A percentile compares a stretch with the other conserved stretches of the same genome.
phyloP scores from a whole-genome alignment of 768 basidiomycete genomes.

The Trametes coccinea region DNA sequence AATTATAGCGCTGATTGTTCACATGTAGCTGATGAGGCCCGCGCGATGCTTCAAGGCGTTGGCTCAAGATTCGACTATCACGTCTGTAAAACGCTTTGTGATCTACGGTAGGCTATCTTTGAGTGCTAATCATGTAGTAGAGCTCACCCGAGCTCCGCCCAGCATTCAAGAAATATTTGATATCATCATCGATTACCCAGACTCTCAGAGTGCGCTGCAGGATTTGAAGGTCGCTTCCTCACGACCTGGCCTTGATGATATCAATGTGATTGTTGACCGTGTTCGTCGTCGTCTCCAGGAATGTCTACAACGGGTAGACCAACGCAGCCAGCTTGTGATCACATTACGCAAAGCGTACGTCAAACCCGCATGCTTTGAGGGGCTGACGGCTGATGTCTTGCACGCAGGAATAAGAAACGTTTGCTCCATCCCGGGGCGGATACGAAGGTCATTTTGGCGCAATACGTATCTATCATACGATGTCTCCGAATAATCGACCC shows the following conservation, averaged over 20 bases:
- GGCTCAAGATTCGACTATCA: constrained; percentile 89
- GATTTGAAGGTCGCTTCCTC: constrained; percentile 68
- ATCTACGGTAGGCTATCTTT: constrained; percentile 62
- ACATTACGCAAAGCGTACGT: constrained; percentile 78
- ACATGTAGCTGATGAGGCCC: constrained; percentile 64
- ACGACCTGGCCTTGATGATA: constrained; percentile 3
- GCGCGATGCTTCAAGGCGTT: constrained; percentile 71
- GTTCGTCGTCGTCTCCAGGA: constrained; percentile 45
- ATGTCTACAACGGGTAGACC: constrained; percentile 78
- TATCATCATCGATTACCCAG: constrained; percentile 93
- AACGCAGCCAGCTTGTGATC: constrained; percentile 73
- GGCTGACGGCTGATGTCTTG: neutral
- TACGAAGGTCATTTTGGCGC: constrained; percentile 83
- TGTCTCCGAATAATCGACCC: constrained; percentile 91
- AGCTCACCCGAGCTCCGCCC: neutral
- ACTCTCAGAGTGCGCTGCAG: constrained; percentile 79
- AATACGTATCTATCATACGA: constrained; percentile 92
- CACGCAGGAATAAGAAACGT: constrained; percentile 73
- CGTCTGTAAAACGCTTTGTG: constrained; percentile 87
- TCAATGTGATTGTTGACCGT: neutral
- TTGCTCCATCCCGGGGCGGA: constrained; percentile 95
- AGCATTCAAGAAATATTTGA: constrained; percentile 89
- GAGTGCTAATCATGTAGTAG: neutral
- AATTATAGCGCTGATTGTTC: neutral
- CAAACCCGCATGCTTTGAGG: neutral